These are phyloP conservation scores for Corrigiola litoralis DNA, from an alignment of 179 eudicot genomes.

Conservation along the genomic window DNA sequence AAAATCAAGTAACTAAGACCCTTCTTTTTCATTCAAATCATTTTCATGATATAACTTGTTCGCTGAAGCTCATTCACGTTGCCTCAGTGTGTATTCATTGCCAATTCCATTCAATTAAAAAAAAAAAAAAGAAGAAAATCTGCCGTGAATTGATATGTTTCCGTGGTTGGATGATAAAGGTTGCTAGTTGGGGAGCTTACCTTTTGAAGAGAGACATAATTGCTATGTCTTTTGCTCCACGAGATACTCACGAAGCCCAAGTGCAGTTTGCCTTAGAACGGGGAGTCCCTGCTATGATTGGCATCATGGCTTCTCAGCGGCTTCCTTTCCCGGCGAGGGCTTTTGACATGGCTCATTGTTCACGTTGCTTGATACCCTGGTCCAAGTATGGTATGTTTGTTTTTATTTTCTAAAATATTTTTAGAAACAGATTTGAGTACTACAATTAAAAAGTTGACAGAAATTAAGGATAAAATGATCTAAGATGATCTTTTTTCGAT, in stretches of 20 bases:
- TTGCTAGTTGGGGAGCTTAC: constrained; percentile 96
- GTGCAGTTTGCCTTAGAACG: constrained; percentile 89
- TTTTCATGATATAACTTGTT: too few relatives aligned
- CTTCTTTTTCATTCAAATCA: too few relatives aligned
- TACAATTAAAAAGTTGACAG: too few relatives aligned
- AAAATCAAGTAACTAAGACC: too few relatives aligned
- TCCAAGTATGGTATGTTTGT: constrained; percentile 41
- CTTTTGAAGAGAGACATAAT: constrained; percentile 68
- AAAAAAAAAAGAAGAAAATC: not conserved
- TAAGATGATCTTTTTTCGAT: too few relatives aligned
- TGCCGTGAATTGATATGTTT: not conserved
- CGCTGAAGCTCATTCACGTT: too few relatives aligned
- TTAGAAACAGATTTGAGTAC: not conserved
- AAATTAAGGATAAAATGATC: too few relatives aligned
- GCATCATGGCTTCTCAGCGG: constrained; percentile 69
- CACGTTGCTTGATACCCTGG: constrained; percentile 92
- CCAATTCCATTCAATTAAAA: not conserved
- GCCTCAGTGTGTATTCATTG: too few relatives aligned
- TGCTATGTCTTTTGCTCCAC: constrained; percentile 89
- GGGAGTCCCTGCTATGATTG: constrained; percentile 94
- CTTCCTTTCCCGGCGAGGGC: constrained; percentile 89
- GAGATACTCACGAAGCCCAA: constrained; percentile 95
- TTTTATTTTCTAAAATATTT: not conserved
- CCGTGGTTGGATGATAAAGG: constrained; percentile 40
- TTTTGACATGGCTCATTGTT: constrained; percentile 94